Evolutionary conservation across 2,329 filamentous ascomycete genomes (phyloP).

Genomic region (Hortaea werneckii): DNA sequence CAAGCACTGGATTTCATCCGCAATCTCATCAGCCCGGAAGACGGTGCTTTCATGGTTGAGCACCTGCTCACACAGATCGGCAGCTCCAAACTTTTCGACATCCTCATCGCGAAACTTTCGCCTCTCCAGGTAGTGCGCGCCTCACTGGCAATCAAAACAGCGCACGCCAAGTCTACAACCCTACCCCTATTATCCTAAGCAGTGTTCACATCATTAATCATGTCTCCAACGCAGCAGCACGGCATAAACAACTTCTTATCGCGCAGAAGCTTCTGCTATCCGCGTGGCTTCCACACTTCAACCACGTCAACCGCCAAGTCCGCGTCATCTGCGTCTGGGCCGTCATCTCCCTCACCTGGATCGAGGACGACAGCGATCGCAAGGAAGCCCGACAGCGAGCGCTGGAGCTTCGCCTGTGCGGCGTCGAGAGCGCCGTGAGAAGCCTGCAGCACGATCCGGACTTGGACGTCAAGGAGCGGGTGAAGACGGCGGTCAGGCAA

Average conservation of each 20-base stretch:
- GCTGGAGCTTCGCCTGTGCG: slow-evolving; percentile 56
- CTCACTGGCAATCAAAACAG: slow-evolving; percentile 5
- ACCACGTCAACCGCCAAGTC: slow-evolving; percentile 61
- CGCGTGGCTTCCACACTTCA: slow-evolving; percentile 62
- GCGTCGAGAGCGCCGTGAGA: slow-evolving; percentile 28
- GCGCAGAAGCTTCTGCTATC: slow-evolving; percentile 66
- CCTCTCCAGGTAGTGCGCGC: slow-evolving; percentile 21
- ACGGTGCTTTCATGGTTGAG: slow-evolving; percentile 64
- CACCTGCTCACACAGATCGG: slow-evolving; percentile 68
- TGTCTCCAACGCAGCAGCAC: slow-evolving; percentile 70
- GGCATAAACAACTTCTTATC: slow-evolving; percentile 68
- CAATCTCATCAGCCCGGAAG: slow-evolving; percentile 68
- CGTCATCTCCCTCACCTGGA: slow-evolving; percentile 74
- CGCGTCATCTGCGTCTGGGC: slow-evolving; percentile 73
- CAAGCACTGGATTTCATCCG: slow-evolving; percentile 82
- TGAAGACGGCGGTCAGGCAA: slow-evolving; percentile 68
- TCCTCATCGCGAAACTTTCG: slow-evolving; percentile 68
- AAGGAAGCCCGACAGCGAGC: slow-evolving; percentile 57
- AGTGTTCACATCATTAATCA: slow-evolving; percentile 79
- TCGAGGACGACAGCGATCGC: slow-evolving; percentile 62
- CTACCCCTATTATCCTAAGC: slow-evolving; percentile 59
- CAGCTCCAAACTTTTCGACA: slow-evolving; percentile 67
- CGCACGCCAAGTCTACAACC: slow-evolving; percentile 28
- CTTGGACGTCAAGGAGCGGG: slow-evolving; percentile 72
- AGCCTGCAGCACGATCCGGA: slow-evolving; percentile 49